phyloP scores from a whole-genome alignment of 176 grass and related monocot species.

The Juncus effusus region DNA sequence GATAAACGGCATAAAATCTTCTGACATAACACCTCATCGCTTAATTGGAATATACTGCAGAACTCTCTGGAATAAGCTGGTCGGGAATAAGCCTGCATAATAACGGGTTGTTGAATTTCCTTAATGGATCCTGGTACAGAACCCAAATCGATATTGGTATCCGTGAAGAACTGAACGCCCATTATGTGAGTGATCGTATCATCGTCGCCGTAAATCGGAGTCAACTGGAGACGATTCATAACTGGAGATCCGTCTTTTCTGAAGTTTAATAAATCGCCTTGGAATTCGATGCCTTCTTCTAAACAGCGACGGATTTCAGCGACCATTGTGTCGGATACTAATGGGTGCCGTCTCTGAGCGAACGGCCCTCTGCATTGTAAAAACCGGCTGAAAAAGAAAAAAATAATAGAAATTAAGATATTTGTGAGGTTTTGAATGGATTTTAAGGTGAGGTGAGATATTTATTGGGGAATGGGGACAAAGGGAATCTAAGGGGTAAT shows the following conservation, averaged over 20 bases:
- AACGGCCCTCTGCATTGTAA: constrained; percentile 87
- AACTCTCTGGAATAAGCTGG: constrained; percentile 49
- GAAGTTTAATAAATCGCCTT: constrained; percentile 80
- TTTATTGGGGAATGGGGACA: not conserved
- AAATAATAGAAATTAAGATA: constrained; percentile 8
- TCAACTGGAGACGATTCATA: constrained; percentile 83
- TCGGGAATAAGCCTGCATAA: constrained; percentile 35
- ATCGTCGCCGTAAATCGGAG: constrained; percentile 83
- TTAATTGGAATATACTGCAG: constrained; percentile 61
- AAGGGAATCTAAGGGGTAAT: constrained; percentile 9
- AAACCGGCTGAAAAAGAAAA: constrained; percentile 65
- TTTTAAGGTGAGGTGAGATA: not conserved
- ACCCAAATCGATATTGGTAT: constrained; percentile 71
- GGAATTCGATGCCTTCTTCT: constrained; percentile 69
- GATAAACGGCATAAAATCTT: constrained; percentile 72
- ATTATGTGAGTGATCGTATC: constrained; percentile 70
- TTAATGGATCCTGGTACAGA: constrained; percentile 55
- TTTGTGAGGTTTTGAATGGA: not conserved
- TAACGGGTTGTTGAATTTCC: constrained; percentile 40
- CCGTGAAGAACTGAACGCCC: constrained; percentile 80
- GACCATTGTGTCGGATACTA: constrained; percentile 63
- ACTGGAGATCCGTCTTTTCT: constrained; percentile 80
- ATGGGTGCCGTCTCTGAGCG: constrained; percentile 69
- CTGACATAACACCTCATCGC: constrained; percentile 80
- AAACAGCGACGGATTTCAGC: constrained; percentile 56